Percentiles rank a stretch among this genome's conserved stretches.
phyloP scores from a whole-genome alignment of 495 filamentous ascomycete species.

The Aspergillus olivimuriae region DNA sequence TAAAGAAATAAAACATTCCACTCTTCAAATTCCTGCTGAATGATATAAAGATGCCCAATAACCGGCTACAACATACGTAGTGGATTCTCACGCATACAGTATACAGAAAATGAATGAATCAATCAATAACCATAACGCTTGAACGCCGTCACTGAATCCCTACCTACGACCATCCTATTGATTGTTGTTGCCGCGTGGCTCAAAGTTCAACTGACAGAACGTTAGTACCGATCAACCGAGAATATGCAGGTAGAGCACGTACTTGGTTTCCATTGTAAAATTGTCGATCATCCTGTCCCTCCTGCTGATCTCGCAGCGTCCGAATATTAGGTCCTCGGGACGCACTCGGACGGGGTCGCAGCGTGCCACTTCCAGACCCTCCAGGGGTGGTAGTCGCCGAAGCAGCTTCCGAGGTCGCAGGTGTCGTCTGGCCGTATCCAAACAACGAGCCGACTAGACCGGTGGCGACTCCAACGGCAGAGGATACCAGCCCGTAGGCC shows the following conservation, averaged over 20 bases:
- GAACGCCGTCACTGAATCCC: too few relatives aligned
- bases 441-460: constrained; percentile 51
- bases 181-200: constrained; percentile 59
- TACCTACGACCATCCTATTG: too few relatives aligned
- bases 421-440: constrained; percentile 36
- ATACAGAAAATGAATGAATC: too few relatives aligned
- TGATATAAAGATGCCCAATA: too few relatives aligned
- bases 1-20: constrained; percentile 16
- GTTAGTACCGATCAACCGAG: neutral
- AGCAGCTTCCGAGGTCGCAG: constrained; percentile 5
- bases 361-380: constrained; percentile 5
- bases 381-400: constrained; percentile 9
- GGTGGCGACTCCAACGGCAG: constrained; percentile 37
- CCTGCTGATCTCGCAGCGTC: constrained; percentile 51
- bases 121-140: too few relatives aligned
- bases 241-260: constrained; percentile 19
- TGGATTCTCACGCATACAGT: too few relatives aligned
- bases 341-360: constrained; percentile 14
- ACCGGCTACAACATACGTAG: too few relatives aligned
- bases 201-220: constrained; percentile 60
- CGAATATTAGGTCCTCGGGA: constrained; percentile 38
- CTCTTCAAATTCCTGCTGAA: constrained; percentile 9
- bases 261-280: constrained; percentile 91
- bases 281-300: constrained; percentile 49
- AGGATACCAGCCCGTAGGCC: constrained; percentile 38